Base-by-base conservation (phyloP, 2,329 filamentous ascomycete species). In the Phaeosphaeriaceae sp. region DNA sequence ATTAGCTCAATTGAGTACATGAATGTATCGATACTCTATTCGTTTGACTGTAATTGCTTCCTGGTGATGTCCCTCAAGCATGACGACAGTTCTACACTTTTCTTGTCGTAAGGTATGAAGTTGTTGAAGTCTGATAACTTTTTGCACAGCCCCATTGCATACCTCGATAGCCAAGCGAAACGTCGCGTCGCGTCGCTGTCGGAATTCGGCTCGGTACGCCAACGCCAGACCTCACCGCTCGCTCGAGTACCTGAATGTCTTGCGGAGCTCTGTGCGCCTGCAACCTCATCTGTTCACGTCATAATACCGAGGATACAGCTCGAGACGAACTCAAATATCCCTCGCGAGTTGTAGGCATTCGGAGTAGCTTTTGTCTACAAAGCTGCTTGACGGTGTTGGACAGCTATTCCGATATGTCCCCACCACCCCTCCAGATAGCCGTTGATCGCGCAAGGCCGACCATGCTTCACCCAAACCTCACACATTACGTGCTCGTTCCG, bases 171-270 rank as follows among this genome's bases (percentile, higher is more conserved):
- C 31, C 13, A 71, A 69, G 66, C 68, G 56, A 51, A 51, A 56
- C 44, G 11, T 36, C 56, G 51, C 56, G 51, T 61, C 54, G 58
- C 49, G 53, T 50, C 7, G 47, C 45, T 25, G 21, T 48, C 40
- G 25, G 36, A 25, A 48, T 42, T 27, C 51, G 46, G 17, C 27
- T 48, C 40, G 51, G 52, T 47, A 45, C 61, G 48, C 48, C 20
- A n/a, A 50, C 51, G 42, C 42, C 25, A 33, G 15, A 21, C 41
- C 52, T 60, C 60, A 65, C 58, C 65, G 61, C 64, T 50, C 24
- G 10, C 31, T 48, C 20, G 65, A 69, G 61, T 58, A 69, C 68
- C 68, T 61, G 54, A 54, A 66, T 70, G 61, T 61, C 61, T 60
- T 58, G 45, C 33, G 47, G 51, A 53, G 53, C 53, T 36, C 55